phyloP scores from a whole-genome alignment of 345 rosid genomes.

The Melaleuca quinquenervia region DNA sequence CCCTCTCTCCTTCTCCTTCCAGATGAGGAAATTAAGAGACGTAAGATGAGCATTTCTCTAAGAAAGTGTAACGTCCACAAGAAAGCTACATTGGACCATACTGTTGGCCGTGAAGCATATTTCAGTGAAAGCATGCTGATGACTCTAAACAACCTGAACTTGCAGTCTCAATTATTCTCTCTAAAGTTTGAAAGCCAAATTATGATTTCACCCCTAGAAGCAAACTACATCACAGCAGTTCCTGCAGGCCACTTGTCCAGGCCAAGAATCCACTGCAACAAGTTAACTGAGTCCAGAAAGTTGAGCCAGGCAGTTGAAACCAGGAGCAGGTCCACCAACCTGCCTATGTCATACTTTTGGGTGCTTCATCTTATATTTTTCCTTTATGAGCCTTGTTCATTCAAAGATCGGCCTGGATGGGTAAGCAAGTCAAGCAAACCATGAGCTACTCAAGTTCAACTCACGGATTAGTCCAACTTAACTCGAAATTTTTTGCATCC shows the following conservation, averaged over 20 bases:
- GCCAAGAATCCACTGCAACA: no score
- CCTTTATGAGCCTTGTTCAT: not conserved
- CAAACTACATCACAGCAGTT: not conserved
- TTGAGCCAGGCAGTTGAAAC: no score
- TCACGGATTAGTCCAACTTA: not conserved
- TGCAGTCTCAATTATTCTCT: not conserved
- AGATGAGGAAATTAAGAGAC: not conserved
- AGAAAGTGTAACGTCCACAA: not conserved
- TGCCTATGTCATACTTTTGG: not conserved
- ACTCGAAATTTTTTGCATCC: not conserved
- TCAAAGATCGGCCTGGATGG: not conserved
- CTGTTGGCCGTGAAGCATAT: not conserved
- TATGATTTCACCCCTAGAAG: not conserved
- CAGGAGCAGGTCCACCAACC: no score
- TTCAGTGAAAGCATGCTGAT: not conserved
- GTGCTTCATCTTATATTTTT: not conserved
- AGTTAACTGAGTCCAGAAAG: no score
- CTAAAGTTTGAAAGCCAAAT: not conserved
- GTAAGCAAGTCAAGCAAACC: not conserved
- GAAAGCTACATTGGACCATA: not conserved
- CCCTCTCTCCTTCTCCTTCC: not conserved
- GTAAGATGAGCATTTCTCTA: not conserved
- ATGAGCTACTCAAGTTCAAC: not conserved
- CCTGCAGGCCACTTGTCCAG: not conserved
- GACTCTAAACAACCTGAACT: not conserved